Percentiles rank a stretch among this genome's conserved stretches.
phyloP scores from a whole-genome alignment of 768 basidiomycete genomes.

The Rhizopogon roseolus region DNA sequence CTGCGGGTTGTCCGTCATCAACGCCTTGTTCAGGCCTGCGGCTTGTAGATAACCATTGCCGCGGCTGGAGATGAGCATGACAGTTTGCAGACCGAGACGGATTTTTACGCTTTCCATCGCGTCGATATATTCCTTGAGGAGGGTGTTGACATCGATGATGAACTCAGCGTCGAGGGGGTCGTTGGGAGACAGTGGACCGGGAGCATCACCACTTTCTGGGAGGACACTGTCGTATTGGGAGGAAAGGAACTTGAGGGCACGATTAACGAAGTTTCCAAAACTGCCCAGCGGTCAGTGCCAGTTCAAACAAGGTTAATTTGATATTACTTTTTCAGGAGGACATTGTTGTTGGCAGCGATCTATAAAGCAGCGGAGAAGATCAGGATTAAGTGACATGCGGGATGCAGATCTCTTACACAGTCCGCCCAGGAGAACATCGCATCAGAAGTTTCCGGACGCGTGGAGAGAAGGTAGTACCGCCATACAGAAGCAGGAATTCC shows the following conservation, averaged over 20 bases:
- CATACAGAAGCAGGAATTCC: constrained; percentile 93
- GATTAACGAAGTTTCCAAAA: constrained; percentile 98
- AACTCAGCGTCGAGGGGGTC: constrained; percentile 70
- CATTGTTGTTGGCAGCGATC: constrained; percentile 90
- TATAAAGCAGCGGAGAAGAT: constrained; percentile 27
- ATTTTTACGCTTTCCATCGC: constrained; percentile 92
- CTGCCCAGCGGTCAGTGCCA: constrained; percentile 29
- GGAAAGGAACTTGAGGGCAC: constrained; percentile 86
- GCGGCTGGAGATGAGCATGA: constrained; percentile 84
- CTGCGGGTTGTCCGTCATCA: constrained; percentile 74
- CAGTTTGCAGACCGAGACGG: constrained; percentile 78
- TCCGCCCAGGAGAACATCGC: constrained; percentile 97
- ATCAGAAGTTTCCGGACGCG: constrained; percentile 90
- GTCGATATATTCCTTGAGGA: constrained; percentile 75
- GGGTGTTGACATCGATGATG: constrained; percentile 70
- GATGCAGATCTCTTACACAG: constrained; percentile 52
- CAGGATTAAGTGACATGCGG: background rate
- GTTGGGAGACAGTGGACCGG: constrained; percentile 66
- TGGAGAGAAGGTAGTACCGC: constrained; percentile 92
- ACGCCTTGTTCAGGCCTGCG: constrained; percentile 84
- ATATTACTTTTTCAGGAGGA: constrained; percentile 86
- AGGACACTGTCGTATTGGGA: constrained; percentile 78
- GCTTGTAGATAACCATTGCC: constrained; percentile 96
- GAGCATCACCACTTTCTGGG: constrained; percentile 70
- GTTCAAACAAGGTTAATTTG: background rate